Percentiles rank a stretch among this genome's conserved stretches.
phyloP scores from a whole-genome alignment of 495 filamentous ascomycete genomes.

The Terfezia boudieri region DNA sequence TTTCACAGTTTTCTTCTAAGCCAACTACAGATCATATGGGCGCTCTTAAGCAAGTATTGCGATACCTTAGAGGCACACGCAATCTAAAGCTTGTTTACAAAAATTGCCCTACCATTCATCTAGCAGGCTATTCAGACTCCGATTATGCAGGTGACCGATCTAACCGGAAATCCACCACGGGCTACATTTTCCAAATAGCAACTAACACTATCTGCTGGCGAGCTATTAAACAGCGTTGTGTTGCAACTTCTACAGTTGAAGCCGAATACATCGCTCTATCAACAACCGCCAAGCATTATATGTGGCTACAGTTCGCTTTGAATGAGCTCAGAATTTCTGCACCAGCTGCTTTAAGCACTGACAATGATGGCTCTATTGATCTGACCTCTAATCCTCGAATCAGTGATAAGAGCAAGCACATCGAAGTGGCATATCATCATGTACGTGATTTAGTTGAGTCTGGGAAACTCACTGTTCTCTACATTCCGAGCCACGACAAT shows the following conservation, averaged over 20 bases:
- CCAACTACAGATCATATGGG: background rate
- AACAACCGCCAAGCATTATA: background rate
- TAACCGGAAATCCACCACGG: no score
- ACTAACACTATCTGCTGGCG: background rate
- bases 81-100: background rate
- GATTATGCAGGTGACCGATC: background rate
- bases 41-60: background rate
- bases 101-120: background rate
- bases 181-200: background rate
- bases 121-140: background rate
- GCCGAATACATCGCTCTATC: conserved; percentile 1
- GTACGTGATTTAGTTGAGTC: background rate
- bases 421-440: background rate
- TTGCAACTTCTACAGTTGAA: background rate
- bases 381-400: background rate
- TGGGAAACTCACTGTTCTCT: background rate
- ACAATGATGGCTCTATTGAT: background rate
- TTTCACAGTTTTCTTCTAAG: conserved; percentile 1
- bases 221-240: conserved; percentile 1
- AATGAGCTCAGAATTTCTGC: background rate
- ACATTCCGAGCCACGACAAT: background rate
- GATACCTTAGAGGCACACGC: background rate
- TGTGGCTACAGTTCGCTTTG: background rate
- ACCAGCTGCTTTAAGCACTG: background rate
- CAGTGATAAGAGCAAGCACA: background rate